These are phyloP conservation scores for Rhododendron ferrugineum DNA, from an alignment of 148 eudicot genomes.

Conservation along the genomic window DNA sequence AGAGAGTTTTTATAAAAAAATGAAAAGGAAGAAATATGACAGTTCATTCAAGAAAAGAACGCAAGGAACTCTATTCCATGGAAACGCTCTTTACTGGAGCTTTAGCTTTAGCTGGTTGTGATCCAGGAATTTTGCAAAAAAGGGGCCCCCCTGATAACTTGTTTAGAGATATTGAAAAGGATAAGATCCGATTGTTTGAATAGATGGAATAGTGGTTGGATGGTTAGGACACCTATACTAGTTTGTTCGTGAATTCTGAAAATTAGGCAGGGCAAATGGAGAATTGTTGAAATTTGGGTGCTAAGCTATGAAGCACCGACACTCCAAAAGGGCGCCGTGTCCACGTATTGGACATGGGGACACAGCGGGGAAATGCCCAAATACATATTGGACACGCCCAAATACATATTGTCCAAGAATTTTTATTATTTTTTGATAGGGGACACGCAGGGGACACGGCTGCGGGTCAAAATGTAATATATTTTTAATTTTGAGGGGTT, in stretches of 20 bases:
- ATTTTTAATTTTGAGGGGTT: no score
- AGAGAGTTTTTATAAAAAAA: neutral
- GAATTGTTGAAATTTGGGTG: neutral
- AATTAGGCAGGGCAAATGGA: neutral
- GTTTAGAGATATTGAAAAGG: neutral
- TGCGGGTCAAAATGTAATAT: no score
- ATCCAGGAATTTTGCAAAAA: neutral
- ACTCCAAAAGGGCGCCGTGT: no score
- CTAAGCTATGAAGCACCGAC: no score
- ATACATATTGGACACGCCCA: no score
- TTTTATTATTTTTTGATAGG: no score
- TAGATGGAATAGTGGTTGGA: no score
- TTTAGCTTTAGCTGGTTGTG: neutral
- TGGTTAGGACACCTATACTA: neutral
- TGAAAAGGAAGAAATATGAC: neutral
- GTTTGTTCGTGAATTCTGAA: neutral
- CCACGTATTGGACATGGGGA: no score
- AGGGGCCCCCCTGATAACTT: neutral
- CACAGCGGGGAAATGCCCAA: no score
- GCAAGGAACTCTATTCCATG: neutral
- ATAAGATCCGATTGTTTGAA: neutral
- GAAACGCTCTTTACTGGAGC: neutral
- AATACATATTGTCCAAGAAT: no score
- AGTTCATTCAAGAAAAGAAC: neutral
- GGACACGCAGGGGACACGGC: no score